Evolutionary conservation across 805 yeast species (phyloP), one percentile per base, ranked within the genome.

Genomic region (Metschnikowia gruessii): DNA sequence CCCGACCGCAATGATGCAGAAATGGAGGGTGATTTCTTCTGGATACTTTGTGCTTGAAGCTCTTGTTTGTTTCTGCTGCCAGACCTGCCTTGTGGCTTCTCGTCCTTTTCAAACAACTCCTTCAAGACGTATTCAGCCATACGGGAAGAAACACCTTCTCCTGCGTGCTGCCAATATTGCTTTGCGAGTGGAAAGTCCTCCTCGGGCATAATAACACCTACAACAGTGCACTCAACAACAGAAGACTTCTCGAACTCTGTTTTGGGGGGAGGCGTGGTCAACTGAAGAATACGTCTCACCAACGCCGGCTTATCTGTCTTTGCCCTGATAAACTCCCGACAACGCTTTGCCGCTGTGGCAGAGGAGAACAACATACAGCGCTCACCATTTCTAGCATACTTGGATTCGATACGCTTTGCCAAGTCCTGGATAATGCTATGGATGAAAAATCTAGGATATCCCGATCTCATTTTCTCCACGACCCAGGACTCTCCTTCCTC

Each of bases 101-200:
- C 48, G 19, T 54, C 59, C 16, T 45, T 46, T 17, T 50, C 54
- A 18, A 56, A 76, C 60, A 85, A 66, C 60, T 82, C 87, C 50
- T 80, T 81, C 49, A 85, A 65, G 40, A 87, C 81, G 59, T 88
- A 94, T 64, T 91, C 97, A 1, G 90, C 97, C 62, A 83, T 69
- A 57, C 98, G 74, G 30, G 96, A 87, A 13, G 96, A 87, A 22
- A 94, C 79, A n/a, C 97, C 96, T 65, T 92, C 97, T 22, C 99
- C 99, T 0, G 96, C 74, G 60, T 91, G 97, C 64, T 92, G 97
- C 99, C 99, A 94, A 68, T 88, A 94, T 57, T 81, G 81, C 61
- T 88, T 90, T 33, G 94, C 91, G 3, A 86, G 63, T 1, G 79
- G 64, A 51, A 74, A 81, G 48, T 76, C 81, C 3, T 72, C 69